A percentile compares a stretch with the other conserved stretches of the same genome.
These are phyloP conservation scores for Beauveria medogensis DNA, from an alignment of 2,329 filamentous ascomycete genomes.

Conservation along the genomic window DNA sequence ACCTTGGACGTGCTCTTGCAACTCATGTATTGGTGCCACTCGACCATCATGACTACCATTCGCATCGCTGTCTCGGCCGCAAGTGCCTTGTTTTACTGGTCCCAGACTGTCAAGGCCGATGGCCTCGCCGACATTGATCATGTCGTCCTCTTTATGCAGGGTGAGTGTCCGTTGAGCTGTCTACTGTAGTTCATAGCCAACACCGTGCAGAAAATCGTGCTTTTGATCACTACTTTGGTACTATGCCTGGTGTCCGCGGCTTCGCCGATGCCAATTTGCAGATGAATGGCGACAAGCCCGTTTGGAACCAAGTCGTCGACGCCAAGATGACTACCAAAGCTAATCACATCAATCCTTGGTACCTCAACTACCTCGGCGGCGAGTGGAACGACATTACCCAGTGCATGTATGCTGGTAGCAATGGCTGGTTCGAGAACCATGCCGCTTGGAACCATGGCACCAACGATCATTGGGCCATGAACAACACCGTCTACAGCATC, in stretches of 20 bases:
- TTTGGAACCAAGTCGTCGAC: constrained; percentile 40
- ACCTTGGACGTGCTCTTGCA: not conserved
- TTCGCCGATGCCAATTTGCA: constrained; percentile 50
- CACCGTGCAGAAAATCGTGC: constrained; percentile 23
- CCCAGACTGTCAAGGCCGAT: not conserved
- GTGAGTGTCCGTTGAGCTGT: constrained; percentile 10
- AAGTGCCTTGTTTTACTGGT: not conserved
- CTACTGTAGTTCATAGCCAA: not conserved
- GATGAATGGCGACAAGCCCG: constrained; percentile 35
- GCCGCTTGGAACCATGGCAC: constrained; percentile 40
- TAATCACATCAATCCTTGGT: constrained; percentile 41
- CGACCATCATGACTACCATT: constrained; percentile 6
- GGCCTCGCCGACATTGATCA: constrained; percentile 39
- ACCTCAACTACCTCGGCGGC: constrained; percentile 47
- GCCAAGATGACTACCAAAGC: constrained; percentile 29
- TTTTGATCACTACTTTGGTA: constrained; percentile 44
- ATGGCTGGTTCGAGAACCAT: constrained; percentile 45
- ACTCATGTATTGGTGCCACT: not conserved
- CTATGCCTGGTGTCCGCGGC: constrained; percentile 46
- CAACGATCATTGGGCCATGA: constrained; percentile 45
- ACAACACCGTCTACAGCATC: constrained; percentile 46
- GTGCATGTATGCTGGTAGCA: constrained; percentile 43
- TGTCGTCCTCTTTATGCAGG: constrained; percentile 52
- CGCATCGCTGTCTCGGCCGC: not conserved
- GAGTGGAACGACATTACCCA: constrained; percentile 42